Percentiles rank a stretch among this genome's conserved stretches.
phyloP scores from a whole-genome alignment of 2,329 filamentous ascomycete species.

The Fusarium virguliforme region DNA sequence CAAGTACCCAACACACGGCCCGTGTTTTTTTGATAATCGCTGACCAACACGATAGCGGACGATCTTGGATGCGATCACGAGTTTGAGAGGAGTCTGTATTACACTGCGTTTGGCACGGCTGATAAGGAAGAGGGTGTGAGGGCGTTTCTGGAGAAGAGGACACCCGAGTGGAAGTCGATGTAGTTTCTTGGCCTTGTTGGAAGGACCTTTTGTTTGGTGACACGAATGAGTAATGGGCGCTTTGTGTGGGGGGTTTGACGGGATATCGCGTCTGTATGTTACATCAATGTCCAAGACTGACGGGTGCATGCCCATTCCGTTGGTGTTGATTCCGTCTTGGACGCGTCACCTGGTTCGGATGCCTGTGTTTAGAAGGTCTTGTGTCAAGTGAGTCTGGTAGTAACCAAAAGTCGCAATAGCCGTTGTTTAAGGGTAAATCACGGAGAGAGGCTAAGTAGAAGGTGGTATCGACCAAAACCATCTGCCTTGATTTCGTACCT shows the following conservation, averaged over 20 bases:
- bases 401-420: neutral
- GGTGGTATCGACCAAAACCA: constrained; percentile 1
- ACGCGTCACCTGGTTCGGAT: constrained; percentile 2
- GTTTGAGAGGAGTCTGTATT: constrained; percentile 57
- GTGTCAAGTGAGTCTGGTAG: neutral
- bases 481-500: neutral
- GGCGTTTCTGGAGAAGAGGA: constrained; percentile 53
- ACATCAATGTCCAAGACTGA: neutral
- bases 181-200: constrained; percentile 1
- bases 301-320: neutral
- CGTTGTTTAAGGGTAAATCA: neutral
- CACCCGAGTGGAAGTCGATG: constrained; percentile 38
- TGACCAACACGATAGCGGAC: constrained; percentile 41
- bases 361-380: constrained; percentile 1
- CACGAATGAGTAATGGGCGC: constrained; percentile 4
- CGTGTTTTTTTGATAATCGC: neutral
- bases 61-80: constrained; percentile 50
- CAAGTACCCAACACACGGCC: constrained; percentile 31
- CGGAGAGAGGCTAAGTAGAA: neutral
- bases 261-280: neutral
- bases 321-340: neutral
- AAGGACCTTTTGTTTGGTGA: constrained; percentile 7
- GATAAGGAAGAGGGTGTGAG: constrained; percentile 54
- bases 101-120: constrained; percentile 55
- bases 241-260: neutral